phyloP scores from a whole-genome alignment of 345 rosid species.

The Diplotaxis tenuifolia region DNA sequence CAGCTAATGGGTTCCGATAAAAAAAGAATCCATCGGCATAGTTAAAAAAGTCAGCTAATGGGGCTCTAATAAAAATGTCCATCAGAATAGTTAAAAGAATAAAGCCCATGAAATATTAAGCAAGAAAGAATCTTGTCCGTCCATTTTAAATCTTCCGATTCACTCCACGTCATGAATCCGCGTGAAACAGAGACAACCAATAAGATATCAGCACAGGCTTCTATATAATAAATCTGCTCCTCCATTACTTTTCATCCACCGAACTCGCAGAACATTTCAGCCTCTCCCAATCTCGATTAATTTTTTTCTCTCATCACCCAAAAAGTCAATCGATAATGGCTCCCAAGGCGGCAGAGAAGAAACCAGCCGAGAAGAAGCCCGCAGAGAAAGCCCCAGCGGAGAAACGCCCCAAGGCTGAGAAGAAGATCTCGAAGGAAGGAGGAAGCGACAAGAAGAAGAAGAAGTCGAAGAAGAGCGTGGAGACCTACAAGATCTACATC shows the following conservation, averaged over 20 bases:
- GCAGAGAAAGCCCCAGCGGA: constrained; percentile 32
- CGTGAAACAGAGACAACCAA: constrained; percentile 1
- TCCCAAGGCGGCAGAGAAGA: constrained; percentile 37
- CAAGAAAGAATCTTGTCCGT: constrained; percentile 4
- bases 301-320: background rate
- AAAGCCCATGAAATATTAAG: background rate
- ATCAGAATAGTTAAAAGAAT: background rate
- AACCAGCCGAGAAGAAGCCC: constrained; percentile 35
- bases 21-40: no score
- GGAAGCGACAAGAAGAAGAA: constrained; percentile 39
- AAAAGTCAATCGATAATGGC: constrained; percentile 25
- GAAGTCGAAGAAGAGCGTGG: constrained; percentile 36
- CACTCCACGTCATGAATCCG: constrained; percentile 9
- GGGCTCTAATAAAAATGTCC: background rate
- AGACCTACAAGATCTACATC: constrained; percentile 42
- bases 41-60: no score
- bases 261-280: background rate
- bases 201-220: background rate
- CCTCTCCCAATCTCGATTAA: background rate
- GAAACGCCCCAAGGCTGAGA: constrained; percentile 35
- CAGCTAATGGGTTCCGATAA: background rate
- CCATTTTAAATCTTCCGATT: background rate
- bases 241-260: background rate
- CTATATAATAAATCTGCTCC: background rate
- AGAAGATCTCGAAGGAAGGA: constrained; percentile 37